These are phyloP conservation scores for Paraleonurus japonicus DNA, from an alignment of 257 asterid genomes.

Conservation along the genomic window DNA sequence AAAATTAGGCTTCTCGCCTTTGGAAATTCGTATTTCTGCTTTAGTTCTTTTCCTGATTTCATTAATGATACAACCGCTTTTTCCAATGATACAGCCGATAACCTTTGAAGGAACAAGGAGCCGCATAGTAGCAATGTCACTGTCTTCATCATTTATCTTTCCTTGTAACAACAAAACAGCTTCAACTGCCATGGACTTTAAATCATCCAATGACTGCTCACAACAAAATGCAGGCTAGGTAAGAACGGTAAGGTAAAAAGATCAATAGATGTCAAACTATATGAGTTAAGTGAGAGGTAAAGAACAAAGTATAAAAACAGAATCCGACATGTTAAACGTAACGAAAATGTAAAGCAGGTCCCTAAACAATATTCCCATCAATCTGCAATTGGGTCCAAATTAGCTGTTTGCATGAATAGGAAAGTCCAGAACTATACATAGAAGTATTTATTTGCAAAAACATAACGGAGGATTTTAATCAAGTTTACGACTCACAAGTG, in stretches of 20 bases:
- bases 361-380: not conserved
- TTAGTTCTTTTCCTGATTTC: slow-evolving; percentile 87
- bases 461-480: not conserved
- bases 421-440: not conserved
- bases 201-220: slow-evolving; percentile 69
- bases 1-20: slow-evolving; percentile 74
- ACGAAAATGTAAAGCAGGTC: slow-evolving; percentile 10
- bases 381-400: not conserved
- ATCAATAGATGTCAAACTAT: not conserved
- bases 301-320: not conserved
- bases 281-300: slow-evolving; percentile 1
- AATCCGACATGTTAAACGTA: not conserved
- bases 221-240: slow-evolving; percentile 23
- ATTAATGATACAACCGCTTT: slow-evolving; percentile 77
- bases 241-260: slow-evolving; percentile 1
- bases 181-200: slow-evolving; percentile 88
- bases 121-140: slow-evolving; percentile 58
- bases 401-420: not conserved
- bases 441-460: not conserved
- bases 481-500: not conserved
- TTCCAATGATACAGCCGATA: slow-evolving; percentile 92
- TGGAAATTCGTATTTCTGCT: slow-evolving; percentile 84
- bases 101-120: slow-evolving; percentile 85
- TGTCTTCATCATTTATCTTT: slow-evolving; percentile 83
- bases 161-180: slow-evolving; percentile 86